Evolutionary conservation across 169 alveolate genomes (phyloP).

Genomic region (Sarcocystis neurona): DNA sequence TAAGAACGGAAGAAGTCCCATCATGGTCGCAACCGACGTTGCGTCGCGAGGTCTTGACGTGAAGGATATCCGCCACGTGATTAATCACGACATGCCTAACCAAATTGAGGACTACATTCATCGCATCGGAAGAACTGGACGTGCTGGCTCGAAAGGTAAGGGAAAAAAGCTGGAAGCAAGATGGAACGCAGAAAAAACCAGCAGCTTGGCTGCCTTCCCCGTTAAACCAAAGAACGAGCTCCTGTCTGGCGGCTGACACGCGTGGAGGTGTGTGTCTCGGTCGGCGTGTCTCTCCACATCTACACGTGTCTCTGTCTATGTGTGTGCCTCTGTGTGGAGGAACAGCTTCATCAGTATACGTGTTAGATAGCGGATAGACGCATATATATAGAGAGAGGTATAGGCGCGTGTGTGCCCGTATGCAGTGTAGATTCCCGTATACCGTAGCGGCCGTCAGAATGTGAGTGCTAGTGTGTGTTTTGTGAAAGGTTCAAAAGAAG

Average conservation of each 20-base stretch:
- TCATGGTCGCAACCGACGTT: slow-evolving; percentile 99
- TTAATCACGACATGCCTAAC: slow-evolving; percentile 98
- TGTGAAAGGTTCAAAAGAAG: too few species aligned
- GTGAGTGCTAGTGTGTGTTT: too few species aligned
- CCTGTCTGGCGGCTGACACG: too few species aligned
- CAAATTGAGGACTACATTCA: slow-evolving; percentile 98
- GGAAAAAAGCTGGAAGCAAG: not conserved
- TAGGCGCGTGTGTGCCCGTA: too few species aligned
- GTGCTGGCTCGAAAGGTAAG: slow-evolving; percentile 71
- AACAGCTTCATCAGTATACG: not conserved
- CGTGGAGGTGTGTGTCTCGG: not conserved
- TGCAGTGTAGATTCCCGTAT: too few species aligned
- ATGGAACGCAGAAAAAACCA: too few species aligned
- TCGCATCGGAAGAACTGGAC: slow-evolving; percentile 95
- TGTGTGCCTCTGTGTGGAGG: not conserved
- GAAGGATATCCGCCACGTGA: slow-evolving; percentile 93
- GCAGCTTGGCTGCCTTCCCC: too few species aligned
- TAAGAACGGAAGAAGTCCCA: slow-evolving; percentile 92
- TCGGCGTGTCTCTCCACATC: not conserved
- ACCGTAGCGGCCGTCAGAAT: too few species aligned
- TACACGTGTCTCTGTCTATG: not conserved
- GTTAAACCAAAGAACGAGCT: too few species aligned
- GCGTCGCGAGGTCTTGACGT: slow-evolving; percentile 99
- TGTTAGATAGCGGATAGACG: too few species aligned
- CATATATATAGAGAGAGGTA: too few species aligned